These are phyloP conservation scores for Rhytidhysteron rufulum DNA, from an alignment of 2,329 filamentous ascomycete genomes.

Conservation along the genomic window DNA sequence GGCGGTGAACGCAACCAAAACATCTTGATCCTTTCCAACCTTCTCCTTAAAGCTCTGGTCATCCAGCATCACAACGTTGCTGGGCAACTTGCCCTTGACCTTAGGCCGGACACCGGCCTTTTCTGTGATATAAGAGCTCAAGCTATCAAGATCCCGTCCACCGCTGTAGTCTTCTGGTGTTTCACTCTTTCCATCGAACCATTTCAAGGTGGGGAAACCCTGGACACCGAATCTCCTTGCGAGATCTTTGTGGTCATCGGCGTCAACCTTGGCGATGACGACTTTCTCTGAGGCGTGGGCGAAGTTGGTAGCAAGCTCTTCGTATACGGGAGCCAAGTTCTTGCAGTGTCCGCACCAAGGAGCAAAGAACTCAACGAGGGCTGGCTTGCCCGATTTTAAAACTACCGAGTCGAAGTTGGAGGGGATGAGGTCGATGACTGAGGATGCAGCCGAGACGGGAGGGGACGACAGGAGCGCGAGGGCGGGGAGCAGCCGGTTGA, in stretches of 20 bases:
- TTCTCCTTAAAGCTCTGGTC: conserved; percentile 73
- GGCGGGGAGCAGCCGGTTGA: conserved; percentile 27
- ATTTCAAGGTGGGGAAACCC: conserved; percentile 97
- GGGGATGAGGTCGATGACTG: conserved; percentile 85
- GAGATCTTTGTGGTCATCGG: conserved; percentile 79
- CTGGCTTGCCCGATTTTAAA: conserved; percentile 87
- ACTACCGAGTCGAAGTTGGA: conserved; percentile 89
- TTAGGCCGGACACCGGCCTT: conserved; percentile 83
- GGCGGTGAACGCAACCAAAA: conserved; percentile 93
- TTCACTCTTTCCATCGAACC: conserved; percentile 92
- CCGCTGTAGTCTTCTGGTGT: conserved; percentile 81
- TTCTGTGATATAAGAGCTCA: conserved; percentile 75
- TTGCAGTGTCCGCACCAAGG: conserved; percentile 99
- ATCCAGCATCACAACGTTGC: conserved; percentile 73
- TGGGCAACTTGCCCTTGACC: conserved; percentile 68
- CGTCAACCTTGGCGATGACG: conserved; percentile 92
- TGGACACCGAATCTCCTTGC: conserved; percentile 84
- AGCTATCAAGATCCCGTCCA: conserved; percentile 80
- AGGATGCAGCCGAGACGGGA: conserved; percentile 60
- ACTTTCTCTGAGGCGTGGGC: conserved; percentile 71
- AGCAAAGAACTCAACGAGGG: conserved; percentile 96
- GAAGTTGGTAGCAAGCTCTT: conserved; percentile 77
- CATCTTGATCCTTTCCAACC: conserved; percentile 81
- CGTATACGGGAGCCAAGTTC: conserved; percentile 89
- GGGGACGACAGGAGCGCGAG: conserved; percentile 26